Evolutionary conservation across 345 rosid genomes (phyloP).

Genomic region (Citrus hindsii): DNA sequence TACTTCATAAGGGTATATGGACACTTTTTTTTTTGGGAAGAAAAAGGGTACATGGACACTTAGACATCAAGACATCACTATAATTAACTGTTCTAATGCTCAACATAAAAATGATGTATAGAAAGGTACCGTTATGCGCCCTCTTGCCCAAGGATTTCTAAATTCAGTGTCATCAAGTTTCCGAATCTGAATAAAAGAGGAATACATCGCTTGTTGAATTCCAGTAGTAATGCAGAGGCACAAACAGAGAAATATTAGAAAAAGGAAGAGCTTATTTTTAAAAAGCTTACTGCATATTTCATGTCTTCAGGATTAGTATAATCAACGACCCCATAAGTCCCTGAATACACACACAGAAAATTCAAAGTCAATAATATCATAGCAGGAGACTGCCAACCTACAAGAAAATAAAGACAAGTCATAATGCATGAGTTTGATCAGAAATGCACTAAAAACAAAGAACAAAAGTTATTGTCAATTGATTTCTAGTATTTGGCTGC

Average conservation of each 20-base stretch:
- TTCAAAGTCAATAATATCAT: neutral
- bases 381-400: neutral
- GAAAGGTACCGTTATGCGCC: conserved; percentile 6
- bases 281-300: conserved; percentile 86
- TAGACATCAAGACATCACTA: neutral
- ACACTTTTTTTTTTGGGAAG: no score
- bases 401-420: neutral
- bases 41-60: no score
- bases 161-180: conserved; percentile 22
- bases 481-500: neutral
- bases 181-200: conserved; percentile 8
- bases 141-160: conserved; percentile 24
- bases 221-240: neutral
- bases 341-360: conserved; percentile 30
- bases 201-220: neutral
- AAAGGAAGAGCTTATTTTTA: neutral
- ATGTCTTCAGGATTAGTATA: conserved; percentile 90
- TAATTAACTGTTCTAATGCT: neutral
- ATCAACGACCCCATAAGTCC: conserved; percentile 91
- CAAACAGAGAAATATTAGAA: neutral
- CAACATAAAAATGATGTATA: neutral
- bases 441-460: neutral
- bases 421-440: neutral
- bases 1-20: neutral
- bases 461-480: neutral